Evolutionary conservation across 192 early-diverging fungal species (phyloP), one percentile per base, ranked within the genome.

Genomic region (Gamsiella multidivaricata): DNA sequence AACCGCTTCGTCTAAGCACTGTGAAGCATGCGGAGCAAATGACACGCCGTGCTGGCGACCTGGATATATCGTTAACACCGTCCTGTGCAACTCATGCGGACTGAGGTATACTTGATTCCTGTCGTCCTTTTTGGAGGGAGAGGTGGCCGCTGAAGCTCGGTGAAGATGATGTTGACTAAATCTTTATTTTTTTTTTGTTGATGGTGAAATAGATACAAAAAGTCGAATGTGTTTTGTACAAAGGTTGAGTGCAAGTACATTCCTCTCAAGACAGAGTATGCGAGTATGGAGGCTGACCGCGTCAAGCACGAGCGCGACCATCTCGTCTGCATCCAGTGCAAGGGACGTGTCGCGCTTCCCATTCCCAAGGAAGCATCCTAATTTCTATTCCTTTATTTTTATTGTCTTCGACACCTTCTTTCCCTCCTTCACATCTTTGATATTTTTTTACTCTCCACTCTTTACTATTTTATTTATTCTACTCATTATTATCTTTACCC

Each of bases 41-140:
- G 73, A 69, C 18, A 81, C 80, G 8, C 80, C 80, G 3, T 81
- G 80, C 46, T 81, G 80, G 80, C 31, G 80, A 39, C 80, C 80
- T 17, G 80, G 71, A 17, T 81, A 73, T 42, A 50, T 52, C 45
- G 23, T 46, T 3, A 68, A 70, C 43, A 61, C 73, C n/a, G 59
- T 67, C 28, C 46, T 81, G 8, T 81, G 80, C 45, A 81, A 81
- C 28, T 75, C 71, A 11, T 81, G 80, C 20, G 80, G 80, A n/a
- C 49, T 81, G 17, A 43, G 51, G 51, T 53, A 31, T 15, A 18
- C 18, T 42, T 42, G 1, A 18, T 42, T 42, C 41, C 41, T 11
- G 18, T 42, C 18, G 11, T 42, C 18, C 41, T 42, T 18, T 42
- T 18, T 42, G n/a, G 37, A 39, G 37, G 7, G 12, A 39, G 37